Base-by-base conservation (phyloP, 169 alveolate genomes). In the Babesia sp. region DNA sequence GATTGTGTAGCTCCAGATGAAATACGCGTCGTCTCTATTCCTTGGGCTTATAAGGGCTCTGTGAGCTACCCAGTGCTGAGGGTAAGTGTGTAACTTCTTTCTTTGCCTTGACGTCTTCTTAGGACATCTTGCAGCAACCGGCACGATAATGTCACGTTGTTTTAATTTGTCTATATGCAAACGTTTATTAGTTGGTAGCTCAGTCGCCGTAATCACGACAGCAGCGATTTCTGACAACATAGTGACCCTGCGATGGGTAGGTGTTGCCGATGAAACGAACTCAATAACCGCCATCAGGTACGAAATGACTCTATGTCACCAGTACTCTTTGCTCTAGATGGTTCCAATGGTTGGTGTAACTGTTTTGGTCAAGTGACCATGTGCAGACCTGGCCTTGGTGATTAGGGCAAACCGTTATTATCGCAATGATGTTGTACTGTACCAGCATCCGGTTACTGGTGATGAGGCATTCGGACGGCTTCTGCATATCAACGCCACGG, bases 31-130 rank as follows among this genome's bases (percentile, higher is more conserved):
- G 37, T 54, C 31, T 73, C 84, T 20, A 81, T 81, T 29, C 89
- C 89, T 8, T 81, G 76, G 72, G 72, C 85, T 2, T 81, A 81
- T 75, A 81, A 81, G 74, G 87, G 87, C 39, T 39, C 81, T 29
- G 83, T 79, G 54, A 79, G 72, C 56, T 79, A 69, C 56, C 64
- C 82, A 9, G 83, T 28, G 48, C 79, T 79, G n/a, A 22, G 71
- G 56, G 87, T 79, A 37, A 69, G 72, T 70, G 66, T 29, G 64
- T 54, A n/a, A 22, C 22, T 16, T 26, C 20, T 29, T 26, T 16
- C 14, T 24, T 16, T 8, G 16, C 8, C 45, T 20, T 34, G 24
- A 9, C 22, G n/a, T 31, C 36, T 0, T 24, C 6, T 36, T 50
- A 78, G 46, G 58, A 54, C 20, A n/a, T 58, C 11, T 22, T 70